A percentile compares a stretch with the other conserved stretches of the same genome.
These are phyloP conservation scores for Triticum timopheevii DNA, from an alignment of 176 grass and related monocot genomes.

Conservation along the genomic window DNA sequence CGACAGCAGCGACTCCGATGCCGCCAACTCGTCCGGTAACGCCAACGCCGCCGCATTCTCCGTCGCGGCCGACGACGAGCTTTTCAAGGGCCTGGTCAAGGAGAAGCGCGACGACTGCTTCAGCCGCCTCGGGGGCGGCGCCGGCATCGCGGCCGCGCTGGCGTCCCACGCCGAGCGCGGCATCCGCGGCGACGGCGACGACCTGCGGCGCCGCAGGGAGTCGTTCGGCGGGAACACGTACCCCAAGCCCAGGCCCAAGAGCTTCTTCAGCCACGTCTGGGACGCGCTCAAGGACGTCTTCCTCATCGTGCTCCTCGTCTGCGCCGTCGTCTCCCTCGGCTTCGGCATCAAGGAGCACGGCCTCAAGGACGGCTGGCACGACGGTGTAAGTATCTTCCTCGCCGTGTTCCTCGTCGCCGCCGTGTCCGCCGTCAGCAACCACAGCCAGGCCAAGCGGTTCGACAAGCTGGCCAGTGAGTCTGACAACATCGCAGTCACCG, in stretches of 20 bases:
- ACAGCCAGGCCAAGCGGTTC: constrained; percentile 52
- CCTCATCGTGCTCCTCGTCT: constrained; percentile 56
- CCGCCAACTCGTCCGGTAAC: not conserved
- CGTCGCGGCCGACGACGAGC: not conserved
- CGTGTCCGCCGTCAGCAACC: constrained; percentile 69
- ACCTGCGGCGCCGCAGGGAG: constrained; percentile 36
- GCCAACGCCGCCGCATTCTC: not conserved
- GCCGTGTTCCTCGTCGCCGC: constrained; percentile 59
- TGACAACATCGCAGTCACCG: constrained; percentile 37
- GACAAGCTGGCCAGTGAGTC: constrained; percentile 43
- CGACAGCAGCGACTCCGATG: not conserved
- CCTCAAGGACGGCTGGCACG: constrained; percentile 69
- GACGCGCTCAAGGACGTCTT: constrained; percentile 64
- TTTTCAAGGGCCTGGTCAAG: constrained; percentile 51
- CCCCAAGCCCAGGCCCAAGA: constrained; percentile 57
- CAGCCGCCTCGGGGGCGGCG: constrained; percentile 33
- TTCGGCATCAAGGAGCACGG: constrained; percentile 78
- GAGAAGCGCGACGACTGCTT: constrained; percentile 29
- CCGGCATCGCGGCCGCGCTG: constrained; percentile 23
- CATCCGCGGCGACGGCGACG: constrained; percentile 24
- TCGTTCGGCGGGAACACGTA: constrained; percentile 63
- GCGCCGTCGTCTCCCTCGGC: constrained; percentile 59
- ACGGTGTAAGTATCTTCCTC: constrained; percentile 74
- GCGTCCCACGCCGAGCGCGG: constrained; percentile 36
- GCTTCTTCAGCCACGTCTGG: constrained; percentile 49